Conservation (phyloP, 352 stramenopile species). For the Globisporangium echinulatum region DNA sequence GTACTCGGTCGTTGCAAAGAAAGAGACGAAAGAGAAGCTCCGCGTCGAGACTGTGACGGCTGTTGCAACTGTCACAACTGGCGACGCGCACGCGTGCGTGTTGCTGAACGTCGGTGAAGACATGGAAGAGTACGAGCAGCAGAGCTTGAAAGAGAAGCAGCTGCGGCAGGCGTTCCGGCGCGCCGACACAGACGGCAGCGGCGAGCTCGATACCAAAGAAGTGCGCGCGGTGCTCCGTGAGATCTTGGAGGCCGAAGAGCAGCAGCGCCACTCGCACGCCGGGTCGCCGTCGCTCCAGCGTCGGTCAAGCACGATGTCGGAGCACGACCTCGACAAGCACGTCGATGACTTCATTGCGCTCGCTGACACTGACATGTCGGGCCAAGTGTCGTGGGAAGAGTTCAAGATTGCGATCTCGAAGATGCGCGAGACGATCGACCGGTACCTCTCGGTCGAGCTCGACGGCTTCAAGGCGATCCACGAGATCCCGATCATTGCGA, state of each 20-base stretch:
- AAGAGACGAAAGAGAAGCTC: slow-evolving; percentile 40
- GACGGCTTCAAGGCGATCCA: slow-evolving; percentile 66
- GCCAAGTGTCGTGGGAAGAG: slow-evolving; percentile 80
- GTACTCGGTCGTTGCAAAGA: slow-evolving; percentile 76
- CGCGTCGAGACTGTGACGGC: slow-evolving; percentile 50
- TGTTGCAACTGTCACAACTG: slow-evolving; percentile 40
- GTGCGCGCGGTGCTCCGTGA: slow-evolving; percentile 63
- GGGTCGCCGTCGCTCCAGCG: slow-evolving; percentile 7
- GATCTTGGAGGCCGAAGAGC: slow-evolving; percentile 68
- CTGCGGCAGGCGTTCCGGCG: slow-evolving; percentile 71
- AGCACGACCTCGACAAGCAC: slow-evolving; percentile 44
- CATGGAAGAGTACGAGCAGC: slow-evolving; percentile 57
- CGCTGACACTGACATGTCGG: slow-evolving; percentile 72
- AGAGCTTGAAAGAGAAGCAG: slow-evolving; percentile 84
- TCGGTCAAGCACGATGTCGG: slow-evolving; percentile 48
- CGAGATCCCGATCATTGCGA: slow-evolving; percentile 53
- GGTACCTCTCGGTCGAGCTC: slow-evolving; percentile 72
- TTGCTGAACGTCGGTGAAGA: slow-evolving; percentile 65
- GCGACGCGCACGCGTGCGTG: slow-evolving; percentile 48
- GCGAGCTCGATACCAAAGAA: slow-evolving; percentile 72
- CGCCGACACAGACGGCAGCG: slow-evolving; percentile 67
- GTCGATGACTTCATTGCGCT: slow-evolving; percentile 78
- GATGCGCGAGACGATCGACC: slow-evolving; percentile 55
- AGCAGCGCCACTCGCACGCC: slow-evolving; percentile 21
- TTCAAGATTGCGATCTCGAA: slow-evolving; percentile 83